phyloP scores from a whole-genome alignment of 768 basidiomycete genomes.

The Lactarius evosmus region DNA sequence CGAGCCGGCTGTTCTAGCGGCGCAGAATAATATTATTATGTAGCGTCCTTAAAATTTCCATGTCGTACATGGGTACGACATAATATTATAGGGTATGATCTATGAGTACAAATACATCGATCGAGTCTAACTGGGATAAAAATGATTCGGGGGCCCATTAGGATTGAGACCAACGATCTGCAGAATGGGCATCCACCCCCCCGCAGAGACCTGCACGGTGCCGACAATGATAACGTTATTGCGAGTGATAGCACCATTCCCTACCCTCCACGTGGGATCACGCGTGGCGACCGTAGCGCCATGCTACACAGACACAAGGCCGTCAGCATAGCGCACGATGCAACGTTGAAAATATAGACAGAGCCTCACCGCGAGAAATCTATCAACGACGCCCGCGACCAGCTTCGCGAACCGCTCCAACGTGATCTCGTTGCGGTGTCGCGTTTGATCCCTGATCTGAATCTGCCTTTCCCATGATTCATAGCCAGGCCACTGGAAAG shows the following conservation, averaged over 20 bases:
- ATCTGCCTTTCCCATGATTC: conserved; percentile 23
- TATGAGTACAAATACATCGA: conserved; percentile 6
- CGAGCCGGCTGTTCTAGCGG: background rate
- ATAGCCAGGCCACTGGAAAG: conserved; percentile 23
- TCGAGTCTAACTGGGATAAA: conserved; percentile 5
- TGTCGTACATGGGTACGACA: background rate
- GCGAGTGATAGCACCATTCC: conserved; percentile 5
- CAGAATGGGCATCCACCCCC: conserved; percentile 26
- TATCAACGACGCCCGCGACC: conserved; percentile 22
- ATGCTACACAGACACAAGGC: conserved; percentile 1
- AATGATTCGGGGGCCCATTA: background rate
- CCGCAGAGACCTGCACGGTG: conserved; percentile 23
- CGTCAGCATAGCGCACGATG: background rate
- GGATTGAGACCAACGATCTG: background rate
- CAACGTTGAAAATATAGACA: background rate
- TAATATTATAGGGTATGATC: conserved; percentile 5
- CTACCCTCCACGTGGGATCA: conserved; percentile 5
- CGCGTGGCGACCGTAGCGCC: background rate
- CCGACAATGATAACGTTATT: conserved; percentile 17
- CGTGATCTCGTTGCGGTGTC: conserved; percentile 23
- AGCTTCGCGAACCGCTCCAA: conserved; percentile 22
- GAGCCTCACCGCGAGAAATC: conserved; percentile 21
- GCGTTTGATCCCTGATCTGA: conserved; percentile 25
- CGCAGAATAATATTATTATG: background rate
- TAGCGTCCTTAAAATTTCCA: background rate